Base-by-base conservation (phyloP, 805 yeast species). In the Saturnispora diversa region DNA sequence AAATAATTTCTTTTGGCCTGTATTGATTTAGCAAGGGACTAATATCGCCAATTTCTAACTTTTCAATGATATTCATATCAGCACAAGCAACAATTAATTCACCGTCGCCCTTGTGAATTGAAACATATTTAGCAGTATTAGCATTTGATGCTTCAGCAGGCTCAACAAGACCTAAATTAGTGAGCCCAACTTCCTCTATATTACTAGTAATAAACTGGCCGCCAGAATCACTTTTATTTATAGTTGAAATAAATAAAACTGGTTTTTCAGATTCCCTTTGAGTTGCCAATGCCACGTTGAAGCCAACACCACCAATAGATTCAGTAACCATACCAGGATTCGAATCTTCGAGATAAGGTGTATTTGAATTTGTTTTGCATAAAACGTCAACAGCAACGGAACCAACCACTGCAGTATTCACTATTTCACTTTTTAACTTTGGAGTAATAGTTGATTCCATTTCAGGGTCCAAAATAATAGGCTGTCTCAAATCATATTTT, bases 231-330 rank as follows among this genome's bases (percentile, higher is more conserved):
- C 66, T 52, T 19, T 39, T 34, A 2, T 84, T 86, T 5, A 84
- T 65, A 5, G 70, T 66, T 0, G 87, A 74, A 0, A 85, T 58
- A 24, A 84, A 47, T 13, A 56, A 31, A 1, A 52, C 44, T 2
- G 54, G 65, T 1, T 63, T 49, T 0, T 54, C 25, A n/a, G 45
- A 51, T 3, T 47, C 49, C 37, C 45, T 54, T 2, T 44, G 35
- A 3, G 48, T 45, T 0, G 92, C 90, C n/a, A 72, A 52, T 0
- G 84, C 77, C 12, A 86, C 77, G 51, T 87, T 86, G 55, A 72
- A 78, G 0, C 86, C 96, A 2, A 86, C 95, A 1, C 95, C 96
- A 1, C 95, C 96, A 7, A 84, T 55, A 2, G 77, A 68, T 1
- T 58, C 50, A 5, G 74, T 68, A 1, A 45, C 37, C 0, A 51